Conservation (phyloP, 1,284 basidiomycete genomes). For the Trametes sp. region DNA sequence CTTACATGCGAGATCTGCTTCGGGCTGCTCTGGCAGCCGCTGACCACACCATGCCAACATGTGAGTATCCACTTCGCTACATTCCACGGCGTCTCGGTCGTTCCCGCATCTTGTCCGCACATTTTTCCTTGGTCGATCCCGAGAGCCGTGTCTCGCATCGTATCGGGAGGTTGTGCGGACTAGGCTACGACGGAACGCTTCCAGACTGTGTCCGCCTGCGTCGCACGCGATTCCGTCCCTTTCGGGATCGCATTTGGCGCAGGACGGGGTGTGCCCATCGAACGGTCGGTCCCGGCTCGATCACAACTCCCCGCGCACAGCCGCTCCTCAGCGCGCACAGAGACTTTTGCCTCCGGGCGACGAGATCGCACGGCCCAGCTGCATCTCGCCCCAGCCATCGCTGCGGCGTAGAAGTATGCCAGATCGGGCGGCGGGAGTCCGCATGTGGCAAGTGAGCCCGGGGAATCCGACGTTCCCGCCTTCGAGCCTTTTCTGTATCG, state of each 20-base stretch:
- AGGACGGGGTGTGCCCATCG: slow-evolving; percentile 3
- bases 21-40: slow-evolving; percentile 81
- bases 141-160: not conserved
- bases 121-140: slow-evolving; percentile 5
- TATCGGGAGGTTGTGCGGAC: not conserved
- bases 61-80: slow-evolving; percentile 53
- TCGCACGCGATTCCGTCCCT: slow-evolving; percentile 17
- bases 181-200: not conserved
- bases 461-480: not conserved
- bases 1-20: slow-evolving; percentile 94
- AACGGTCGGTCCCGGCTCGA: not conserved
- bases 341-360: slow-evolving; percentile 14
- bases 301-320: not conserved
- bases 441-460: not conserved
- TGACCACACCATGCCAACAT: slow-evolving; percentile 95
- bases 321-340: not conserved
- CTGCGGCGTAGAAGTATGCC: slow-evolving; percentile 12
- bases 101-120: slow-evolving; percentile 5
- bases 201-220: not conserved
- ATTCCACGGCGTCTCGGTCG: not conserved
- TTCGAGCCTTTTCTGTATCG: not conserved
- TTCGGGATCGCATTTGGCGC: slow-evolving; percentile 11
- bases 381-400: slow-evolving; percentile 2
- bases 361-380: slow-evolving; percentile 8
- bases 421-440: slow-evolving; percentile 18